These are phyloP conservation scores for Solanum medicagineum DNA, from an alignment of 257 asterid genomes.

Conservation along the genomic window DNA sequence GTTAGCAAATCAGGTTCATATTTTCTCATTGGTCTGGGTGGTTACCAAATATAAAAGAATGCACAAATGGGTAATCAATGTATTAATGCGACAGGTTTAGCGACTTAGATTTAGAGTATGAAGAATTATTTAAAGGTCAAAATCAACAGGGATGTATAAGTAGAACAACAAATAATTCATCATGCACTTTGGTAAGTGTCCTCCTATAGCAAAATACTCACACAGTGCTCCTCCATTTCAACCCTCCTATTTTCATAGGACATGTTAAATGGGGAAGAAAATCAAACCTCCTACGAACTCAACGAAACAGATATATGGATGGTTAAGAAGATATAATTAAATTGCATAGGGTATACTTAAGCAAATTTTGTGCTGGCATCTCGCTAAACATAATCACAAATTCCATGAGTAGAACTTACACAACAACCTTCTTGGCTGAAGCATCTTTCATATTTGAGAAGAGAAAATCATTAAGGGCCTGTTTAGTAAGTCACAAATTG, in stretches of 20 bases:
- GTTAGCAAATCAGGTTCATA: conserved; percentile 26
- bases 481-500: too few relatives aligned
- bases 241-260: too few relatives aligned
- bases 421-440: neutral
- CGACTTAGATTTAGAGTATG: neutral
- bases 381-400: neutral
- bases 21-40: neutral
- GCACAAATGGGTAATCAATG: neutral
- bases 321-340: neutral
- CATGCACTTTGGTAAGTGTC: neutral
- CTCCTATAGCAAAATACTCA: neutral
- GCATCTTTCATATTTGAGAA: neutral
- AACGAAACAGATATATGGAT: neutral
- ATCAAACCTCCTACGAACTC: neutral
- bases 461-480: neutral
- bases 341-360: neutral
- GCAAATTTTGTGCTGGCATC: neutral
- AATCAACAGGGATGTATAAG: neutral
- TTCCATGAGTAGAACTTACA: neutral
- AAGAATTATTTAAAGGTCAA: neutral
- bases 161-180: neutral
- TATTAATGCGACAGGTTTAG: neutral
- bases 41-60: neutral
- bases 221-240: neutral
- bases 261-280: neutral